These are phyloP conservation scores for Discostella stelligera DNA, from an alignment of 352 stramenopile species.

Conservation along the genomic window DNA sequence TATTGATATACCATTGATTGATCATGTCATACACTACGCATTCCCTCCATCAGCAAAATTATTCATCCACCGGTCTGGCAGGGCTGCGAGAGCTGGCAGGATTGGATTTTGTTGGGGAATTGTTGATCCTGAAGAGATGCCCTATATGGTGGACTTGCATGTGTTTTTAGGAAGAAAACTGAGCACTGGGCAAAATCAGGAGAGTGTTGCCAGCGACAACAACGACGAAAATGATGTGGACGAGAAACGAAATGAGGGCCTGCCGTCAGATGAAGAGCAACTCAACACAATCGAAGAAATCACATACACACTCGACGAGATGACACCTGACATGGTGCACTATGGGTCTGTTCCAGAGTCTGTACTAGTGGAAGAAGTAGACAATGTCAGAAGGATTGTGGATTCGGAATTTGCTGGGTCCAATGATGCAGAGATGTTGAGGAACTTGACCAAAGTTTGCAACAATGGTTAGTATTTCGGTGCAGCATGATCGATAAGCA, in stretches of 20 bases:
- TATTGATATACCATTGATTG: conserved; percentile 98
- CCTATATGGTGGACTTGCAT: conserved; percentile 98
- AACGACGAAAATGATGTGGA: conserved; percentile 22
- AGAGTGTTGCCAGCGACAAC: conserved; percentile 19
- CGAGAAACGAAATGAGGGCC: conserved; percentile 1
- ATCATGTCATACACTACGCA: conserved; percentile 97
- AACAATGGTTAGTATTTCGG: conserved; percentile 82
- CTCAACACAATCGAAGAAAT: conserved; percentile 35
- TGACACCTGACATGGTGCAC: conserved; percentile 95
- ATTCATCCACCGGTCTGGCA: conserved; percentile 94
- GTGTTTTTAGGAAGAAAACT: conserved; percentile 89
- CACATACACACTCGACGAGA: conserved; percentile 89
- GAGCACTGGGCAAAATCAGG: conserved; percentile 45
- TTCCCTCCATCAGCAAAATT: conserved; percentile 87
- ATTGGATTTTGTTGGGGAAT: conserved; percentile 94
- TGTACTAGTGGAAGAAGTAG: conserved; percentile 91
- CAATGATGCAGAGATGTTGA: conserved; percentile 64
- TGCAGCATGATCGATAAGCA: not conserved
- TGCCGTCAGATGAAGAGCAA: conserved; percentile 3
- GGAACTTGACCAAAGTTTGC: conserved; percentile 84
- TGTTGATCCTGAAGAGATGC: conserved; percentile 96
- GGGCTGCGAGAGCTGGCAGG: conserved; percentile 92
- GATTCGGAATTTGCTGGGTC: conserved; percentile 74
- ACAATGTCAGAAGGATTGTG: conserved; percentile 90
- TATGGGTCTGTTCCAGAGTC: conserved; percentile 96